Evolutionary conservation across 2,329 filamentous ascomycete species (phyloP), one percentile per base, ranked within the genome.

Genomic region (Exophiala sp.): DNA sequence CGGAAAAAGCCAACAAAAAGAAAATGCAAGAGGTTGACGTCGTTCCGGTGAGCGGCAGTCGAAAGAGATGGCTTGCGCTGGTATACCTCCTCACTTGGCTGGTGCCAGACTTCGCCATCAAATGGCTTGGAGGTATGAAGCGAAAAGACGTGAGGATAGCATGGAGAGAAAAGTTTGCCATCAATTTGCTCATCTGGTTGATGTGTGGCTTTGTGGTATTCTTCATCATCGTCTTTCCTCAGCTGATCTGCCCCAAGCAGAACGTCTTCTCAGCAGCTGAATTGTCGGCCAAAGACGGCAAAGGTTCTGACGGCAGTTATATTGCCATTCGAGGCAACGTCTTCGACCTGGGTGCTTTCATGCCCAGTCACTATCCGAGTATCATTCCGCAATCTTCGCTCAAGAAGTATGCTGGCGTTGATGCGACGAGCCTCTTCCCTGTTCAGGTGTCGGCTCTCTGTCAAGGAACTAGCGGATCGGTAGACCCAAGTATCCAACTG

Each of bases 171-270:
- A 99, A 99, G 78, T 71, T 99, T 55, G 92, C 94, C 50, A 99
- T 99, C 79, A 99, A 99, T 76, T 79, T 99, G 70, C 81, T 97
- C 67, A 99, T 99, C 68, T 99, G 95, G 94, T 75, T 92, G 53
- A 83, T 81, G 68, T 97, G 92, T 73, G 76, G 75, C 12, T 72
- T 88, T 45, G 84, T 89, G 24, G 81, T 87, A 52, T 99, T 99
- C 77, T 88, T 99, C 78, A 90, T 97, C 66, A 80, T 97, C 57
- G 80, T 85, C 51, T 95, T 99, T 67, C 95, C 95, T 1, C 75
- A 79, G 62, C 74, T 97, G 60, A 90, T 99, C 65, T 99, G 94
- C 71, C 94, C 94, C 0, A 92, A 79, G 16, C 94, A 99, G 69
- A 75, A 95, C 66, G 90, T 99, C 47, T 97, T 81, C 72, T 94